Base-by-base conservation (phyloP, 257 asterid species). In the Salvia miltiorrhiza region DNA sequence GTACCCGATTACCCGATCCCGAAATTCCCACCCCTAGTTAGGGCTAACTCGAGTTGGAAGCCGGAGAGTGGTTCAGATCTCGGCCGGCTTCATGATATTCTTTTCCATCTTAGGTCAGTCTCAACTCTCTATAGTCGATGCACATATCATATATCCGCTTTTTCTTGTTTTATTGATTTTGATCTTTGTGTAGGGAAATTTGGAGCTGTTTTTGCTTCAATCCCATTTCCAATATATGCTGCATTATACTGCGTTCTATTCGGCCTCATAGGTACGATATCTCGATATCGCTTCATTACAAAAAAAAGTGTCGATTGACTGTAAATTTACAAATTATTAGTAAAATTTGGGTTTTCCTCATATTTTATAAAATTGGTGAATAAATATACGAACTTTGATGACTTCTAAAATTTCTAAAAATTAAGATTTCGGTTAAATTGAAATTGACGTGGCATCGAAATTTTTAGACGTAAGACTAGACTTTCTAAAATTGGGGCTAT, bases 21-120 rank as follows among this genome's bases (percentile, higher is more conserved):
- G n/a, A n/a, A n/a, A n/a, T n/a, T n/a, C n/a, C n/a, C n/a, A n/a
- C n/a, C n/a, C n/a, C n/a, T n/a, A n/a, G n/a, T n/a, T n/a, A n/a
- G 99, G 99, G 64, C 91, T 94, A 53, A 94, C 99, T 56, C 92
- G 97, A 73, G 99, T 94, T 26, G 99, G 99, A 76, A 94, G 99
- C 67, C 97, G 99, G 14, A 81, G 99, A 82, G 99, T 94, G 57
- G 95, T 94, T 77, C 99, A 93, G 77, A 80, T 93, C 70, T 91
- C 99, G 20, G 89, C 99, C 40, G 99, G 88, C 67, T 94, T 94
- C 86, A 94, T 94, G 99, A 94, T 94, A 64, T 94, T 94, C 84
- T 94, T 94, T 68, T 84, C 99, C 70, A 87, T 94, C 73, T 79
- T 94, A 69, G 99, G 99, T 85, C 59, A 33, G 85, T 74, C 63